Conservation (phyloP, 768 basidiomycete genomes). For the Collybia nuda region DNA sequence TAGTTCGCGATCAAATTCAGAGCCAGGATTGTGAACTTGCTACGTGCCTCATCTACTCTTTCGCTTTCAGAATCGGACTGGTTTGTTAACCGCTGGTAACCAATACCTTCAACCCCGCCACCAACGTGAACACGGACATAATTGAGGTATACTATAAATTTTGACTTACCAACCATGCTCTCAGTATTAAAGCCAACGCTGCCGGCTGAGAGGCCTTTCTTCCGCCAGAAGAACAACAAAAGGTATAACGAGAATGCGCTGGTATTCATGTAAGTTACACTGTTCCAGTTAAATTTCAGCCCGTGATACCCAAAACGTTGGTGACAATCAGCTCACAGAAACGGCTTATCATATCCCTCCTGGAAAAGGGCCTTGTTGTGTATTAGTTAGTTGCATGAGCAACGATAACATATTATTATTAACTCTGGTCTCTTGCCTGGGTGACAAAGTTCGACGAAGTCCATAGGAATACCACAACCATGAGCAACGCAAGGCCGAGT, state of each 20-base stretch:
- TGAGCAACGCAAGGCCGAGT: conserved; percentile 66
- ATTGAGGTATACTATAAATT: no score
- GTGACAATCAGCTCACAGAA: conserved; percentile 49
- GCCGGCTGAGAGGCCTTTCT: not conserved
- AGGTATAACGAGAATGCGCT: conserved; percentile 87
- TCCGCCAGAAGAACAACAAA: conserved; percentile 41
- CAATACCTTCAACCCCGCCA: conserved; percentile 11
- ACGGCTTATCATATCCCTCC: conserved; percentile 84
- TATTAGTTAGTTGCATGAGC: not conserved
- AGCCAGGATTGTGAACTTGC: no score
- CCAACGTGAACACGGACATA: not conserved
- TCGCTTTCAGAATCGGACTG: conserved; percentile 12
- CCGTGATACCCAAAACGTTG: not conserved
- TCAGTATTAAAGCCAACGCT: no score
- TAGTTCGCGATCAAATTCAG: not conserved
- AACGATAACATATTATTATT: not conserved
- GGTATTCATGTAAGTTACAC: conserved; percentile 90
- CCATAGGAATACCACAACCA: conserved; percentile 85
- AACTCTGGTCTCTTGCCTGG: conserved; percentile 47
- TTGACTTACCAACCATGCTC: not conserved
- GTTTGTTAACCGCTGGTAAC: conserved; percentile 24
- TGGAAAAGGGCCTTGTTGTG: conserved; percentile 44
- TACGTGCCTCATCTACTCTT: not conserved
- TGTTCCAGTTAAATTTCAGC: conserved; percentile 19
- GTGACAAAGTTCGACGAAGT: conserved; percentile 87